Base-by-base conservation (phyloP, 371 early-diverging fungal species). In the Lichtheimia ornata region DNA sequence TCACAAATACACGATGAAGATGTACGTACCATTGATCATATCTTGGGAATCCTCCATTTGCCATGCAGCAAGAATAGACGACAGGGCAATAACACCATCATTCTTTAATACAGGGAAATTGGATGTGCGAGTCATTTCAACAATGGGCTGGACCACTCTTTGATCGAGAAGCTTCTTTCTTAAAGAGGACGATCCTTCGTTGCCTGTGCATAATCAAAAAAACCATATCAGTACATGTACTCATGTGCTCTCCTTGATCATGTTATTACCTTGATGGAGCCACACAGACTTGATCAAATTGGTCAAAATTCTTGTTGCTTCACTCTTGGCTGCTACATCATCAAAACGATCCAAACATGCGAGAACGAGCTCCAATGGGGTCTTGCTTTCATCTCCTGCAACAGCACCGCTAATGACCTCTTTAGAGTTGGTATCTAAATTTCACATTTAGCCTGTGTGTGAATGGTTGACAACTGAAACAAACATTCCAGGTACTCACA, bases 271-370 rank as follows among this genome's bases (percentile, higher is more conserved):
- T 59, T 42, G 25, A 18, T 77, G 71, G 1, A 65, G 53, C 78
- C 81, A 77, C 20, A 76, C 60, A 1, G 74, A 65, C 56, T 86
- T 88, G 65, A 86, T 70, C 50, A 86, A 64, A 54, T 84, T 84
- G 56, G 83, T 82, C n/a, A 86, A 56, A 0, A 83, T 71, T 25
- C 88, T 73, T 9, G 87, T 85, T 2, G 85, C 85, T 62, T 88
- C 88, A 56, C 87, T 86, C 60, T 80, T 81, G 14, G 86, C 76
- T 22, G 81, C 73, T 24, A 79, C 71, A 60, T 88, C 84, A 45
- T 88, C 88, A 0, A 85, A 78, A 13, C 84, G 71, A 7, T 72
- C 64, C 41, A 84, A 69, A 55, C 86, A 71, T 0, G 64, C 72
- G 5, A 82, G 56, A 12, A 88, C 58, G 5, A 71, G 62, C 12